phyloP scores from a whole-genome alignment of 768 basidiomycete species.

The Flagelloscypha sp. region DNA sequence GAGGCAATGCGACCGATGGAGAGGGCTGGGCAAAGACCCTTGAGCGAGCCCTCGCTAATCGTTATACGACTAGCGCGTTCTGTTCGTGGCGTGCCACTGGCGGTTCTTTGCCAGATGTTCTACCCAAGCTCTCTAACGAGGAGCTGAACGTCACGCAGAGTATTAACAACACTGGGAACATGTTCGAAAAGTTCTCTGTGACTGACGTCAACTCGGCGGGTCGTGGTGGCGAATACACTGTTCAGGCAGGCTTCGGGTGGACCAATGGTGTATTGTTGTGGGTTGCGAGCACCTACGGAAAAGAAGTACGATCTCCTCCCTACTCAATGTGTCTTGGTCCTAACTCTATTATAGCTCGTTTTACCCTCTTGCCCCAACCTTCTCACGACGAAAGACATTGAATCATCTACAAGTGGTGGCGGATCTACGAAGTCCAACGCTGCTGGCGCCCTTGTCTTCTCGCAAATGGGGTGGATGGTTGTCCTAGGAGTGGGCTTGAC shows the following conservation, averaged over 20 bases:
- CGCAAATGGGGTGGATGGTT: too few relatives aligned
- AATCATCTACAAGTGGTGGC: too few relatives aligned
- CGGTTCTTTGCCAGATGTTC: slow-evolving; percentile 64
- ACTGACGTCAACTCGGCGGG: slow-evolving; percentile 74
- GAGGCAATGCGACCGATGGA: slow-evolving; percentile 49
- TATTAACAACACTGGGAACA: slow-evolving; percentile 67
- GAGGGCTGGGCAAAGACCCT: slow-evolving; percentile 64
- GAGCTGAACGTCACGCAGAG: slow-evolving; percentile 67
- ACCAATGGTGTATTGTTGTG: slow-evolving; percentile 78
- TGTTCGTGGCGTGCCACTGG: slow-evolving; percentile 94
- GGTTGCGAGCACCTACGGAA: slow-evolving; percentile 61
- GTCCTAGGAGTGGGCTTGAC: too few relatives aligned
- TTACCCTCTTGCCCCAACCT: too few relatives aligned
- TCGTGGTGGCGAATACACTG: slow-evolving; percentile 80
- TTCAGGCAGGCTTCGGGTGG: slow-evolving; percentile 86
- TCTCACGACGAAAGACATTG: too few relatives aligned
- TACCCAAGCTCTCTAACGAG: slow-evolving; percentile 60
- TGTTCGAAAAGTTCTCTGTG: slow-evolving; percentile 86
- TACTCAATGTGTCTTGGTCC: too few relatives aligned
- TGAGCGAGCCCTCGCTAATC: slow-evolving; percentile 69
- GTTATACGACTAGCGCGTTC: slow-evolving; percentile 74
- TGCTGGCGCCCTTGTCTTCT: too few relatives aligned
- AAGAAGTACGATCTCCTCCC: too few relatives aligned
- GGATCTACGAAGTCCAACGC: too few relatives aligned
- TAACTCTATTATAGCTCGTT: too few relatives aligned